Conservation (phyloP, 2,329 filamentous ascomycete species). For the Penicillium frequentans region DNA sequence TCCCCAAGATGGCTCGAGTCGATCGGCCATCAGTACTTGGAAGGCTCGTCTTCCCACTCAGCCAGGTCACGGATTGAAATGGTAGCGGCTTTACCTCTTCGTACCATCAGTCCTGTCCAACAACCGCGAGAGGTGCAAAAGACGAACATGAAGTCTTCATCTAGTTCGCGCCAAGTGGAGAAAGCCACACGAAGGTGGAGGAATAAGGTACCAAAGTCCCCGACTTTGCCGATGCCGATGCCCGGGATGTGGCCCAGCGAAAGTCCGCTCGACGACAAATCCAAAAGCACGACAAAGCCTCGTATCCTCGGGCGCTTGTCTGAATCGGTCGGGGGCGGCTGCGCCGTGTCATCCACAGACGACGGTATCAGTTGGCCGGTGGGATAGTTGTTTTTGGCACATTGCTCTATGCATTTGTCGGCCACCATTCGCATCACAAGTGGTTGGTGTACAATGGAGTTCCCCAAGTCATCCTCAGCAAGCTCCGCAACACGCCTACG, state of each 20-base stretch:
- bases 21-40: background rate
- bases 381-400: background rate
- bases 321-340: background rate
- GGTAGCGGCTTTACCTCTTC: background rate
- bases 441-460: slow-evolving; percentile 2
- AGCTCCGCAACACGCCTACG: background rate
- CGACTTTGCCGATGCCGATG: background rate
- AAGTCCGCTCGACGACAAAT: background rate
- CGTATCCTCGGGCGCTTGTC: background rate
- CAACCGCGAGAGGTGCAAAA: background rate
- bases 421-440: background rate
- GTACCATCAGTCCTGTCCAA: background rate
- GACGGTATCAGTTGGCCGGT: background rate
- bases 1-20: background rate
- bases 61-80: background rate
- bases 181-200: background rate
- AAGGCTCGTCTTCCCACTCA: background rate
- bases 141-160: background rate
- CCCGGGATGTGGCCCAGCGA: background rate
- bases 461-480: background rate
- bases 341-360: background rate
- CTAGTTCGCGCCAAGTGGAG: background rate
- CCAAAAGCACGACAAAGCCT: background rate
- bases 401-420: background rate
- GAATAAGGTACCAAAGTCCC: background rate